phyloP scores from a whole-genome alignment of 176 grass and related monocot species.

The Zea luxurians region DNA sequence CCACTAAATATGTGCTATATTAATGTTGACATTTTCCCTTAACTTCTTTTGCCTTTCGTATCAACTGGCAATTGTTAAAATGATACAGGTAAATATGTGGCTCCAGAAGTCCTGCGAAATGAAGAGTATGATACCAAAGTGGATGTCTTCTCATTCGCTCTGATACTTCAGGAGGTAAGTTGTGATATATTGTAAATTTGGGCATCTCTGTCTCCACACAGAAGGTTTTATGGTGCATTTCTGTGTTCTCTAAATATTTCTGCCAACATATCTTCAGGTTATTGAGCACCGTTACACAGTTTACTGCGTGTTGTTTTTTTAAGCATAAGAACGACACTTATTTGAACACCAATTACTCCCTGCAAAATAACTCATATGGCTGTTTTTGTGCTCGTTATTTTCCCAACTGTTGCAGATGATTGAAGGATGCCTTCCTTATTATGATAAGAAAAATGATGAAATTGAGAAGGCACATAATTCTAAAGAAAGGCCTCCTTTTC shows the following conservation, averaged over 20 bases:
- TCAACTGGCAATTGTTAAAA: constrained; percentile 27
- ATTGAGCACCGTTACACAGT: neutral
- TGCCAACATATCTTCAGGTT: neutral
- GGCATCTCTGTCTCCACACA: neutral
- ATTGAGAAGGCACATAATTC: constrained; percentile 69
- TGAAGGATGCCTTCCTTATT: constrained; percentile 85
- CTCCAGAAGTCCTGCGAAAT: constrained; percentile 84
- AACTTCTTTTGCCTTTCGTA: neutral
- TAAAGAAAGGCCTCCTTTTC: constrained; percentile 95
- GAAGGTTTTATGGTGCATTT: constrained; percentile 10
- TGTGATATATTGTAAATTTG: constrained; percentile 19
- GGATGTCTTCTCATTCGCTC: constrained; percentile 93
- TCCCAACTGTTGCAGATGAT: constrained; percentile 74
- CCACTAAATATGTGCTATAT: neutral
- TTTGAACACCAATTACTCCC: constrained; percentile 6
- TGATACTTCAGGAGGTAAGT: constrained; percentile 92
- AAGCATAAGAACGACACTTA: neutral
- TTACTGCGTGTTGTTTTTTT: constrained; percentile 19
- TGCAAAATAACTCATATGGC: neutral
- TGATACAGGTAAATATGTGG: constrained; percentile 82
- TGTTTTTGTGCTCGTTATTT: constrained; percentile 9
- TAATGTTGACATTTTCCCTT: neutral
- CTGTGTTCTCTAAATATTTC: constrained; percentile 3
- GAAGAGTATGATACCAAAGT: constrained; percentile 93
- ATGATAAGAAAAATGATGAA: constrained; percentile 66